phyloP scores from a whole-genome alignment of 1,284 basidiomycete genomes.

The Cryptococcus sp. region DNA sequence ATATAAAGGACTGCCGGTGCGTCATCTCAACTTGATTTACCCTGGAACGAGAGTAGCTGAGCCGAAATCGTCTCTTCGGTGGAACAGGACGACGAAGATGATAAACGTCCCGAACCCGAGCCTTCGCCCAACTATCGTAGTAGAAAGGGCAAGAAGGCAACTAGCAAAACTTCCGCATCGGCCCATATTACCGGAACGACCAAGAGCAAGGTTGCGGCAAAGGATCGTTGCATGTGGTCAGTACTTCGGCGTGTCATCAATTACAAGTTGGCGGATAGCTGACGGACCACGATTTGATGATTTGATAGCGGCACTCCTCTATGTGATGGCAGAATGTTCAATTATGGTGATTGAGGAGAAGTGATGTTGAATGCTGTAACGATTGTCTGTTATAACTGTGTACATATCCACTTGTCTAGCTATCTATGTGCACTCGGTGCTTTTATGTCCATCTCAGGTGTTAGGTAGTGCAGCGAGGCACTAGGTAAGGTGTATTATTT shows the following conservation, averaged over 20 bases:
- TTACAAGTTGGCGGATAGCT: background rate
- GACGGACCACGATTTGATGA: background rate
- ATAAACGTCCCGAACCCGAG: constrained; percentile 4
- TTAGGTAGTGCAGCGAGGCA: background rate
- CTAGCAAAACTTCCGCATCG: constrained; percentile 20
- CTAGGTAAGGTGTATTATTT: too few relatives aligned
- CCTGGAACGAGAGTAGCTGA: background rate
- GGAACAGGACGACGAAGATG: constrained; percentile 10
- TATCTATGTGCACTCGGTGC: background rate
- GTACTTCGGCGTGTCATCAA: background rate
- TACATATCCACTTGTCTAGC: background rate
- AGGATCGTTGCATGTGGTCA: constrained; percentile 19
- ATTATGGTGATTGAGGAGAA: constrained; percentile 11
- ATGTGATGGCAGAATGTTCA: constrained; percentile 24
- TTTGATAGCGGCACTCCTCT: constrained; percentile 8
- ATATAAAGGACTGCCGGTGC: constrained; percentile 62
- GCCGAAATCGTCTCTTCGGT: background rate
- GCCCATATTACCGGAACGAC: constrained; percentile 13
- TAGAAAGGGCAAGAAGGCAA: constrained; percentile 14
- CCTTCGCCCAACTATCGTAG: constrained; percentile 5
- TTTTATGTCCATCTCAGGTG: background rate
- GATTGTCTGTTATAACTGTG: too few relatives aligned
- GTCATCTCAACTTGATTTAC: constrained; percentile 8
- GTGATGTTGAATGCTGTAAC: too few relatives aligned
- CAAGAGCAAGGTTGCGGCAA: constrained; percentile 13